phyloP scores from a whole-genome alignment of 2,329 filamentous ascomycete genomes.

The Exserohilum turcica region DNA sequence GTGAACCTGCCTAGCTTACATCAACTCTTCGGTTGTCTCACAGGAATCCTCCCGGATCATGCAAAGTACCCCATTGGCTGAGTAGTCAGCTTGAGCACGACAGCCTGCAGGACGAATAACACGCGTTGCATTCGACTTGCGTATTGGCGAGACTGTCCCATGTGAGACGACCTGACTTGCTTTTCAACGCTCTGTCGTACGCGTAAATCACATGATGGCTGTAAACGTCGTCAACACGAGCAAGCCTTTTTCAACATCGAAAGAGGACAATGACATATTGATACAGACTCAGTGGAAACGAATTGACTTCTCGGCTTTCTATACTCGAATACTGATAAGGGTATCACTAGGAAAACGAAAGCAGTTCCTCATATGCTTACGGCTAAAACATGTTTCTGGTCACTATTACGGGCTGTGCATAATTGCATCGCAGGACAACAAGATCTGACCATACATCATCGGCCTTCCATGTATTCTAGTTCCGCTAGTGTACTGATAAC shows the following conservation, averaged over 20 bases:
- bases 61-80: background rate
- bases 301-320: no score
- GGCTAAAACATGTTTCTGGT: no score
- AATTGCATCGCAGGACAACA: background rate
- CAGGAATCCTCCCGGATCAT: background rate
- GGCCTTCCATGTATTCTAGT: background rate
- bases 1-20: background rate
- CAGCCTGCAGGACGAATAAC: slow-evolving; percentile 15
- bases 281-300: background rate
- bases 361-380: no score
- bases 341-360: no score
- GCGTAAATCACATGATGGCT: background rate
- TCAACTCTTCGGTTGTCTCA: no score
- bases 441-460: slow-evolving; percentile 8
- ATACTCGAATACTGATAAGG: no score
- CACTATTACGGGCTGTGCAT: background rate
- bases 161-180: background rate
- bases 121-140: slow-evolving; percentile 7
- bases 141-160: background rate
- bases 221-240: background rate
- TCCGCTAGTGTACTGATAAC: background rate
- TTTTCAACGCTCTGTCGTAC: background rate
- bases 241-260: background rate
- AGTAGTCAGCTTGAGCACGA: slow-evolving; percentile 2
- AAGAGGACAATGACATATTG: background rate